Evolutionary conservation across 164 flowering plant genomes (phyloP).

Genomic region (Annona squamosa): DNA sequence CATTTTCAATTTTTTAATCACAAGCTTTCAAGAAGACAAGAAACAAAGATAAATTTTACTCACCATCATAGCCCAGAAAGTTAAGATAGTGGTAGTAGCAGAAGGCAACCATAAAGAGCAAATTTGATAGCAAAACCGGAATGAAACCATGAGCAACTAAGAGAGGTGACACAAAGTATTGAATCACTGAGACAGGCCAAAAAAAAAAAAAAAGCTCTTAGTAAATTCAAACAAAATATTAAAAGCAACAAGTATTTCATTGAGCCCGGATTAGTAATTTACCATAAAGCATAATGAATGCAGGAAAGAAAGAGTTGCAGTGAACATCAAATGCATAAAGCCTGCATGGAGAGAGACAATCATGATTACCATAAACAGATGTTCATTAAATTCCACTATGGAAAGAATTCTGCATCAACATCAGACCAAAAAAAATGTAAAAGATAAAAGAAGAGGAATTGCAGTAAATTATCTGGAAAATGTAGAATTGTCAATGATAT

Average conservation of each 20-base stretch:
- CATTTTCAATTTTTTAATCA: not conserved
- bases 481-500: no score
- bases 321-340: constrained; percentile 98
- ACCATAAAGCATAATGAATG: constrained; percentile 94
- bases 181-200: constrained; percentile 59
- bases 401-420: not conserved
- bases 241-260: not conserved
- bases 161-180: constrained; percentile 86
- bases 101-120: constrained; percentile 87
- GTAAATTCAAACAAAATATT: not conserved
- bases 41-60: constrained; percentile 18
- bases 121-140: constrained; percentile 74
- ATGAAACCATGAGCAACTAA: constrained; percentile 90
- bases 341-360: constrained; percentile 43
- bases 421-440: not conserved
- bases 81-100: constrained; percentile 96
- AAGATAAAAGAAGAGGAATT: not conserved
- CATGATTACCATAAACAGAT: constrained; percentile 11
- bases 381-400: not conserved
- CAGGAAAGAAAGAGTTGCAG: constrained; percentile 99
- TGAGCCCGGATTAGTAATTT: constrained; percentile 15
- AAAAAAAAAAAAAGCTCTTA: not conserved
- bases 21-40: not conserved
- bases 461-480: no score
- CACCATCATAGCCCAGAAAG: constrained; percentile 96